phyloP scores from a whole-genome alignment of 2,329 filamentous ascomycete species.

The Colletotrichum tamarilloi region DNA sequence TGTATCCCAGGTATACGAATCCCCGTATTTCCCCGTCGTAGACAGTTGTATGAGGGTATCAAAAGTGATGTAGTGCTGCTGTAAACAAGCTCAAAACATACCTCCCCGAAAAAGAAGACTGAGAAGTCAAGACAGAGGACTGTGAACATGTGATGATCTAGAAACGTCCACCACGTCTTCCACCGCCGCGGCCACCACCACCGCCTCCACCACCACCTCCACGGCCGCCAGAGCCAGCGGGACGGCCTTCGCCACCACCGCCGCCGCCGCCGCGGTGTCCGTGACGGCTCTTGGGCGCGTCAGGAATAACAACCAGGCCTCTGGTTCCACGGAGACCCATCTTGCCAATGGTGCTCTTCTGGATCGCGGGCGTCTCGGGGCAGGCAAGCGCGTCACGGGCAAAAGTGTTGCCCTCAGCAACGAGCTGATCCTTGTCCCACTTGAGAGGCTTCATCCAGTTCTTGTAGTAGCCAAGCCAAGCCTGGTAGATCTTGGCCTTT shows the following conservation, averaged over 20 bases:
- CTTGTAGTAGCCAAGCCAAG: conserved; percentile 69
- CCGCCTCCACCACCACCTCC: conserved; percentile 14
- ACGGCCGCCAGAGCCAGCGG: conserved; percentile 18
- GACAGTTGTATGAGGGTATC: conserved; percentile 16
- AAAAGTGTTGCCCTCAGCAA: conserved; percentile 62
- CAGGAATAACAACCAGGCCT: conserved; percentile 59
- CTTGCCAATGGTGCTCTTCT: conserved; percentile 62
- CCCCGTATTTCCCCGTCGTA: conserved; percentile 5
- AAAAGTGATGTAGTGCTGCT: background rate
- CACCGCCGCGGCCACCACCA: conserved; percentile 15
- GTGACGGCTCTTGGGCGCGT: conserved; percentile 47
- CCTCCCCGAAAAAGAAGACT: background rate
- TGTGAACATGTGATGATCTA: background rate
- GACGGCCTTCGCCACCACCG: conserved; percentile 24
- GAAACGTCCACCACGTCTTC: conserved; percentile 24
- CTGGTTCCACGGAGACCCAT: conserved; percentile 66
- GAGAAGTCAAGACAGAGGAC: background rate
- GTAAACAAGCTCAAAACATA: conserved; percentile 16
- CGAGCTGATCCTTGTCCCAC: conserved; percentile 57
- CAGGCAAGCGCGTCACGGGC: conserved; percentile 59
- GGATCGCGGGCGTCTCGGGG: conserved; percentile 58
- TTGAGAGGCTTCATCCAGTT: conserved; percentile 56
- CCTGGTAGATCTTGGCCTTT: conserved; percentile 63
- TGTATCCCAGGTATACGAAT: background rate
- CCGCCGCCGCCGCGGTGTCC: conserved; percentile 40